Evolutionary conservation across 345 rosid genomes (phyloP), one percentile per base, ranked within the genome.

Genomic region (Heritiera fomes): DNA sequence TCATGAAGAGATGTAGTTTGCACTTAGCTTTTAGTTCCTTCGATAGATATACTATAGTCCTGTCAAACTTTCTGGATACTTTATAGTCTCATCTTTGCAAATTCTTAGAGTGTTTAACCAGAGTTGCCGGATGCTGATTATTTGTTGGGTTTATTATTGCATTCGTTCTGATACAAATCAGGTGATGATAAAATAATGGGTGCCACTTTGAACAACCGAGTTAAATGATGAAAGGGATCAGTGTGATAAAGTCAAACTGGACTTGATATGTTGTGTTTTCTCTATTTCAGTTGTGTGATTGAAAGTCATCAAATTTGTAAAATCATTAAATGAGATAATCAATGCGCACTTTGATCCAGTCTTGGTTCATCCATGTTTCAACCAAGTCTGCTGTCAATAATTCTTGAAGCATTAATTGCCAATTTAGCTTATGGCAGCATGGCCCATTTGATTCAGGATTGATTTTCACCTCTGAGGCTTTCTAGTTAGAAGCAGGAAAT

Each of bases 1-100:
- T 79, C 80, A 77, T 69, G 38, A 67, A 83, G 80, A 75, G 84
- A 83, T 78, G 62, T 74, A 78, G 81, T 82, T 62, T 80, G 68
- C 43, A 41, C 73, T 80, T 47, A 62, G 52, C 77, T 73, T 70
- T 49, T 23, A 28, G 49, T 61, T 15, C 17, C 7, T 30, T 62
- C 34, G 10, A 23, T 62, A 60, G 17, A 49, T 17, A 8, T 1
- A 8, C 17, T 46, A 14, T 23, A n/a, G 4, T 15, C 38, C 46
- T 71, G 34, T 17, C 56, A 43, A 67, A 67, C 8, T 55, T 20
- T 13, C 32, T 13, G 40, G 73, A 23, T 49, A 50, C 75, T 30
- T 30, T 3, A 20, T 45, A 3, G 43, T 49, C 40, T 13, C 17
- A 30, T 70, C 13, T 71, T 15, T 15, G 11, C 58, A 49, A 71